A percentile compares a stretch with the other conserved stretches of the same genome.
Evolutionary conservation across 2,329 filamentous ascomycete species (phyloP).

Genomic region (Penicillium sp.): DNA sequence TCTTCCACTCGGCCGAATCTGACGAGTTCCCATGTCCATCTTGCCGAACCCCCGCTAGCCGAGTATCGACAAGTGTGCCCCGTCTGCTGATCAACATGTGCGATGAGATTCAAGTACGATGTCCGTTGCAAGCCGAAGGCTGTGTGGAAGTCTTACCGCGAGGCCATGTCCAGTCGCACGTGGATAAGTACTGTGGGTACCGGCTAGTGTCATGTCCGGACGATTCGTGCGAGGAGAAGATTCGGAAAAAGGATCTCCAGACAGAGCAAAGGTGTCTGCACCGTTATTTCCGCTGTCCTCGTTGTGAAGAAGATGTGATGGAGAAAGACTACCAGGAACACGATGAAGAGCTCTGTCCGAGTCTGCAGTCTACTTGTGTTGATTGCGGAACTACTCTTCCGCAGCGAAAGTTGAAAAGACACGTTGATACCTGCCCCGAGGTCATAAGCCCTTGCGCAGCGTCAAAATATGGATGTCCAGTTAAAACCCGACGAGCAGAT

Average conservation of each 20-base stretch:
- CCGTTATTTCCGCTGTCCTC: slow-evolving; percentile 48
- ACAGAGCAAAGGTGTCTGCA: slow-evolving; percentile 51
- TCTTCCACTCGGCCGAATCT: slow-evolving; percentile 27
- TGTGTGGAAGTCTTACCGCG: slow-evolving; percentile 53
- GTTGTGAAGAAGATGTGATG: slow-evolving; percentile 52
- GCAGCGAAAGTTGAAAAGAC: slow-evolving; percentile 33
- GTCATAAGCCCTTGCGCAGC: slow-evolving; percentile 37
- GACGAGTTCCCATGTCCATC: slow-evolving; percentile 51
- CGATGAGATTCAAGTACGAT: slow-evolving; percentile 57
- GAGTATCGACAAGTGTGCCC: slow-evolving; percentile 44
- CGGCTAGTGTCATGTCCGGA: slow-evolving; percentile 51
- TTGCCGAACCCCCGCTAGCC: slow-evolving; percentile 48
- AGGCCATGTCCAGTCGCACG: slow-evolving; percentile 55
- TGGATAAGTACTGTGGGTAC: slow-evolving; percentile 58
- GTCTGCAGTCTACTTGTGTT: slow-evolving; percentile 34
- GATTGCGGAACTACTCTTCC: slow-evolving; percentile 35
- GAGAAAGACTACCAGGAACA: slow-evolving; percentile 51
- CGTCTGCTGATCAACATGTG: slow-evolving; percentile 58
- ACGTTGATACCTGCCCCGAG: slow-evolving; percentile 37
- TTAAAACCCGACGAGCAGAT: slow-evolving; percentile 36
- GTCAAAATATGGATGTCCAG: slow-evolving; percentile 43
- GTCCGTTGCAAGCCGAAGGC: slow-evolving; percentile 53
- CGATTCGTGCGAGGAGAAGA: slow-evolving; percentile 47
- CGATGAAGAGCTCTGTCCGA: slow-evolving; percentile 35
- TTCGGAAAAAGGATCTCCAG: slow-evolving; percentile 54